Base-by-base conservation (phyloP, 2,329 filamentous ascomycete genomes). In the Triangularia setosa region DNA sequence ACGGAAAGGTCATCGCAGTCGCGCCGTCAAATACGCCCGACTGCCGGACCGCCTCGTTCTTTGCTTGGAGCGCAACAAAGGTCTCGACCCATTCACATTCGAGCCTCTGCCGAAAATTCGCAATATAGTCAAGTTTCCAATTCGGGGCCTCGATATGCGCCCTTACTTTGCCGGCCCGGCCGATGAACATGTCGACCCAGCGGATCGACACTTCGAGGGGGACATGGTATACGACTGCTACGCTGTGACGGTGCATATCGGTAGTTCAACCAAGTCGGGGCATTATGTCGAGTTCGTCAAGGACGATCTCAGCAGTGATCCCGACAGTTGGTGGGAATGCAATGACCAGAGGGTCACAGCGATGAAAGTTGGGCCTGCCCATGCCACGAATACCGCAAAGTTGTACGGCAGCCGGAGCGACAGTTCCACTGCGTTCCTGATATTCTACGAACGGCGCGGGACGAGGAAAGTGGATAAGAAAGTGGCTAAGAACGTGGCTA, bases 201-300 rank as follows among this genome's bases (percentile, higher is more conserved):
- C 76, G 65, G 79, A 81, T 64, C 75, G 71, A 9, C 78, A 78
- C 14, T 81, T 83, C 64, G 70, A 72, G 2, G 78, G 76, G 0
- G 89, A 90, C 0, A 92, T 90, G 72, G 79, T 81, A 4, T 99
- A 97, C 75, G 90, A 96, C 73, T 89, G 91, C 60, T 97, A 96
- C 74, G 94, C 89, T 1, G 90, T 97, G 6, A 86, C 96, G 61
- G 83, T 90, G 67, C 93, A 97, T 75, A 77, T 85, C 3, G 93
- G 93, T 23, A 79, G 79, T 1, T 87, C 83, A 1, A 80, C 90
- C 60, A 84, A 86, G 40, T 86, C 85, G 59, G 93, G 93, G 0
- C 93, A 97, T 76, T 97, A 97, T 75, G 88, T 89, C 61, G 84
- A 88, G 3, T 87, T 90, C 64, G 85, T 90, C 66, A 84, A 85